Conservation (phyloP, 768 basidiomycete species). For the Calvatia gigantea region DNA sequence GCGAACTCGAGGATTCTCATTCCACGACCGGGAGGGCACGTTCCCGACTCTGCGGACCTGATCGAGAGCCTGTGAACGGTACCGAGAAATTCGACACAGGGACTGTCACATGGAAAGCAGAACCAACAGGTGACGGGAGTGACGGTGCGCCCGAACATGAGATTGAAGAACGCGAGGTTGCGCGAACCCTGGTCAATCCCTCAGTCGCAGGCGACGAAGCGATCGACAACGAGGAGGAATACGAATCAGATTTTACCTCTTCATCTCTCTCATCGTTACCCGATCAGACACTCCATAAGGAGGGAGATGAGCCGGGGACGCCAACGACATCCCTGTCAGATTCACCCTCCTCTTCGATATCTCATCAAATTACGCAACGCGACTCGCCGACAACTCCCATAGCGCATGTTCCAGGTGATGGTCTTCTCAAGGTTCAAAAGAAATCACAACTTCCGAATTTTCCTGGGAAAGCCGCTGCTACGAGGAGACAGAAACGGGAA, state of each 20-base stretch:
- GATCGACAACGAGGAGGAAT: conserved; percentile 17
- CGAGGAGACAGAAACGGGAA: conserved; percentile 13
- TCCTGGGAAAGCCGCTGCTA: conserved; percentile 19
- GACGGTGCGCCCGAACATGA: conserved; percentile 12
- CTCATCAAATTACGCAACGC: background rate
- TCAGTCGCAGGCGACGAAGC: conserved; percentile 14
- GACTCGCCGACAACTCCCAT: background rate
- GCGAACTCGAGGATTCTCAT: conserved; percentile 16
- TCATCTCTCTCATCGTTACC: conserved; percentile 20
- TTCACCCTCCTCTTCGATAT: background rate
- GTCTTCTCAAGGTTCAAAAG: background rate
- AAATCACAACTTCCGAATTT: background rate
- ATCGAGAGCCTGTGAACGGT: too few relatives aligned
- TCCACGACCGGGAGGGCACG: conserved; percentile 8
- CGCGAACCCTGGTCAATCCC: background rate
- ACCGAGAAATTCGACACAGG: too few relatives aligned
- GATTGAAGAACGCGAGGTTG: conserved; percentile 12
- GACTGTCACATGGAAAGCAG: too few relatives aligned
- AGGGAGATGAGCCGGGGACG: background rate
- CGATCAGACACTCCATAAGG: background rate
- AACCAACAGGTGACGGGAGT: conserved; percentile 8
- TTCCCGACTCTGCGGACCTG: conserved; percentile 11
- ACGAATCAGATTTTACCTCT: conserved; percentile 25
- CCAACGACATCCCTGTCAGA: background rate
- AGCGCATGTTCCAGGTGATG: background rate